phyloP scores from a whole-genome alignment of 2,329 filamentous ascomycete species.

The Neoarthrinium moseri region DNA sequence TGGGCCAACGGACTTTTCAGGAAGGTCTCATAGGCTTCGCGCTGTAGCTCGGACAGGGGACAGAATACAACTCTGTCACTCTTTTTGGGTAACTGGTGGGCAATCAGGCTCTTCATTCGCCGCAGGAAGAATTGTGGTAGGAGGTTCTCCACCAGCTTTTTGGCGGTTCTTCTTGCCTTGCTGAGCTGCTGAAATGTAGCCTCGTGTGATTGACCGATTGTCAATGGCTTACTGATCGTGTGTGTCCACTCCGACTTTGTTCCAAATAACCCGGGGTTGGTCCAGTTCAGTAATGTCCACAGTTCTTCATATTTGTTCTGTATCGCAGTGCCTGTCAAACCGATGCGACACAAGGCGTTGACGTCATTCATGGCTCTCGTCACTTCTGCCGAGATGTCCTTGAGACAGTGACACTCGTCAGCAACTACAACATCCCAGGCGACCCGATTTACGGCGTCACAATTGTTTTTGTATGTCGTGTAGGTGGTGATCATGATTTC shows the following conservation, averaged over 20 bases:
- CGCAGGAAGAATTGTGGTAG: slow-evolving; percentile 88
- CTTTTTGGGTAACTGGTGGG: slow-evolving; percentile 91
- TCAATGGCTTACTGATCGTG: slow-evolving; percentile 76
- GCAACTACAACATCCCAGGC: slow-evolving; percentile 93
- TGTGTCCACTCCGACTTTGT: slow-evolving; percentile 72
- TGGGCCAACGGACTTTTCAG: slow-evolving; percentile 70
- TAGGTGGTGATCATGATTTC: slow-evolving; percentile 97
- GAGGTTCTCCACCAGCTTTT: slow-evolving; percentile 81
- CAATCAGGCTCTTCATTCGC: slow-evolving; percentile 89
- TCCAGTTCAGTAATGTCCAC: slow-evolving; percentile 96
- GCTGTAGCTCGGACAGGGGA: slow-evolving; percentile 78
- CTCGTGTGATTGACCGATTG: slow-evolving; percentile 88
- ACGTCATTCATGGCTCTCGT: slow-evolving; percentile 86
- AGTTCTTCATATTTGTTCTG: slow-evolving; percentile 98
- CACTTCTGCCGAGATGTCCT: slow-evolving; percentile 73
- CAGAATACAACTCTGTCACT: slow-evolving; percentile 94
- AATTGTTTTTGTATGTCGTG: slow-evolving; percentile 79
- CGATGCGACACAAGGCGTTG: slow-evolving; percentile 89
- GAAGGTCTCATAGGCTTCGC: slow-evolving; percentile 79
- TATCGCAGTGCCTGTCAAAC: slow-evolving; percentile 91
- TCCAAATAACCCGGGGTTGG: slow-evolving; percentile 74
- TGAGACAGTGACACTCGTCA: slow-evolving; percentile 90
- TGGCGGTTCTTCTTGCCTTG: slow-evolving; percentile 75
- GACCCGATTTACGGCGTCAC: slow-evolving; percentile 73
- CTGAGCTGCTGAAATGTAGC: slow-evolving; percentile 82